A percentile compares a stretch with the other conserved stretches of the same genome.
These are phyloP conservation scores for Hyaloscypha finlandica DNA, from an alignment of 495 filamentous ascomycete species.

Conservation along the genomic window DNA sequence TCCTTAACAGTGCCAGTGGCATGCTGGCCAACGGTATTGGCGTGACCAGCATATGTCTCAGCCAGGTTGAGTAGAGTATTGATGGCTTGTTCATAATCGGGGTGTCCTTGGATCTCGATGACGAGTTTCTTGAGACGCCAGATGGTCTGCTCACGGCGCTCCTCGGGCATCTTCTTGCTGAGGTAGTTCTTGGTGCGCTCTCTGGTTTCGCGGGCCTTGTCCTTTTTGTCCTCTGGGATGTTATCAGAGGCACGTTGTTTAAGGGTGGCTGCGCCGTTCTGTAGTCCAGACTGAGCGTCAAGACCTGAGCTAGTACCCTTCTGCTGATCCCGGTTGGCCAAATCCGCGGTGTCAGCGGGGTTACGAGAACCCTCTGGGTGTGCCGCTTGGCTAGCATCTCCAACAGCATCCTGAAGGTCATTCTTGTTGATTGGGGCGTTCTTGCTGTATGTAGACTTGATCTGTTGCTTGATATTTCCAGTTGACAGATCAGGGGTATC, in stretches of 20 bases:
- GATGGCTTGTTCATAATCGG: conserved; percentile 85
- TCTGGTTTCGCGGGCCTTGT: conserved; percentile 53
- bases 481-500: conserved; percentile 79
- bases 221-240: conserved; percentile 63
- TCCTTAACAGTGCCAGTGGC: conserved; percentile 68
- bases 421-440: conserved; percentile 52
- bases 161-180: conserved; percentile 81
- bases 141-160: conserved; percentile 90
- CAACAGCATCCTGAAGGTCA: conserved; percentile 54
- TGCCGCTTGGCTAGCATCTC: conserved; percentile 57
- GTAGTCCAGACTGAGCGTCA: conserved; percentile 53
- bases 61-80: conserved; percentile 81
- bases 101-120: conserved; percentile 89
- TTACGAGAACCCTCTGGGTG: conserved; percentile 52
- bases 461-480: conserved; percentile 66
- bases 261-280: conserved; percentile 50
- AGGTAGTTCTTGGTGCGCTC: conserved; percentile 72
- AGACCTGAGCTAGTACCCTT: conserved; percentile 49
- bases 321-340: conserved; percentile 47
- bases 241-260: conserved; percentile 52
- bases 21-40: conserved; percentile 62
- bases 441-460: conserved; percentile 61
- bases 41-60: conserved; percentile 81
- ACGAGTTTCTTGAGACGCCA: conserved; percentile 98
- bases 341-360: conserved; percentile 46